Evolutionary conservation across 78 protist genomes (phyloP).

Genomic region (Bodo saltans): DNA sequence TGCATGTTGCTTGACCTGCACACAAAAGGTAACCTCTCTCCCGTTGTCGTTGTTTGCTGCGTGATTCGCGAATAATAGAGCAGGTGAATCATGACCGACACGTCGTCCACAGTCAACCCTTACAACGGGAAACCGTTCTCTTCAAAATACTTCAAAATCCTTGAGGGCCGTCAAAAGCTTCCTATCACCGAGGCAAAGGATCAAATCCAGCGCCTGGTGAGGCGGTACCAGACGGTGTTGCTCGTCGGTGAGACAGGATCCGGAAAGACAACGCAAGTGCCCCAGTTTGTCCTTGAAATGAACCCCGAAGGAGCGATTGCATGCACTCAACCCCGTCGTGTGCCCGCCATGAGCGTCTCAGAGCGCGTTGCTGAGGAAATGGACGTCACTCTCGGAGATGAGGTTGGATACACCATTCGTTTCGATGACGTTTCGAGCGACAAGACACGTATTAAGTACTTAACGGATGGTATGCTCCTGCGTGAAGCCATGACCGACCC

Average conservation of each 20-base stretch:
- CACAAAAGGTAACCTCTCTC: too few relatives aligned
- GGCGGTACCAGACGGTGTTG: constrained; percentile 67
- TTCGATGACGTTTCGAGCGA: constrained; percentile 91
- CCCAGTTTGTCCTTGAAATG: constrained; percentile 42
- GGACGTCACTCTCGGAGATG: constrained; percentile 93
- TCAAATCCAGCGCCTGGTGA: constrained; percentile 50
- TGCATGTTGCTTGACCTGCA: too few relatives aligned
- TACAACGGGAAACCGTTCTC: constrained; percentile 57
- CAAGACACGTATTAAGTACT: constrained; percentile 82
- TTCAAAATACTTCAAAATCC: constrained; percentile 66
- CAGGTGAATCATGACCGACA: too few relatives aligned
- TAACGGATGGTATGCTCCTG: constrained; percentile 95
- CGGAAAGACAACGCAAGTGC: constrained; percentile 97
- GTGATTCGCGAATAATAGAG: too few relatives aligned
- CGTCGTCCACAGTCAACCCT: constrained; percentile 40
- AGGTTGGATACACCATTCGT: constrained; percentile 97
- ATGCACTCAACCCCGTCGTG: constrained; percentile 98
- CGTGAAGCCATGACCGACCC: constrained; percentile 78
- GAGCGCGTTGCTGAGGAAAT: constrained; percentile 95
- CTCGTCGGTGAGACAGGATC: constrained; percentile 99
- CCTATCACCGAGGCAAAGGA: constrained; percentile 84
- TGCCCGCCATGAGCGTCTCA: constrained; percentile 77
- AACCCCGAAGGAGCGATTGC: constrained; percentile 30
- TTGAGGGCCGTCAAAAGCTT: constrained; percentile 61
- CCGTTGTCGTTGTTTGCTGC: too few relatives aligned